Conservation (phyloP, 2,329 filamentous ascomycete species). For the Penicillium sumatraense region DNA sequence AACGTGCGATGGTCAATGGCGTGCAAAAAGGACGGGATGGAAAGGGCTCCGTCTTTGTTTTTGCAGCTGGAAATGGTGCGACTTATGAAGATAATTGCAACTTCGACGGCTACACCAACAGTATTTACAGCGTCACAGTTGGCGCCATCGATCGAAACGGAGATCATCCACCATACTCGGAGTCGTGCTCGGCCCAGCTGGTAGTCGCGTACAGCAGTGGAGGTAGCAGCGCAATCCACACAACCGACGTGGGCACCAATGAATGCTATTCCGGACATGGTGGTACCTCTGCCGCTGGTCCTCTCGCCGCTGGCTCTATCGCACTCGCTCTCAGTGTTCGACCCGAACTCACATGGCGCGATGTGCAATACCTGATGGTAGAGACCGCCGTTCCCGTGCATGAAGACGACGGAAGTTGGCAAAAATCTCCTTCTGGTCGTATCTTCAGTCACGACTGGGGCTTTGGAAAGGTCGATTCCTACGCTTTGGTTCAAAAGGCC, state of each 20-base stretch:
- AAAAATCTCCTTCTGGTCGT: constrained; percentile 77
- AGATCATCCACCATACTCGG: constrained; percentile 92
- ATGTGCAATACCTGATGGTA: constrained; percentile 89
- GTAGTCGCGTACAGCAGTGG: constrained; percentile 98
- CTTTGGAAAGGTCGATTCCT: constrained; percentile 93
- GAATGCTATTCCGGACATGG: constrained; percentile 82
- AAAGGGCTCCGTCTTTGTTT: constrained; percentile 90
- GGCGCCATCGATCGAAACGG: constrained; percentile 88
- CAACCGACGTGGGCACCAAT: constrained; percentile 87
- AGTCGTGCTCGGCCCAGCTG: constrained; percentile 91
- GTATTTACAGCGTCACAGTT: constrained; percentile 97
- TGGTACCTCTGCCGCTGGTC: constrained; percentile 93
- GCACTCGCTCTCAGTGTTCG: constrained; percentile 84
- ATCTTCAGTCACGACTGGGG: constrained; percentile 94
- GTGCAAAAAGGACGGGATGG: constrained; percentile 84
- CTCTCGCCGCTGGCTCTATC: constrained; percentile 88
- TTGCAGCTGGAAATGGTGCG: constrained; percentile 94
- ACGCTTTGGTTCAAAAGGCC: constrained; percentile 79
- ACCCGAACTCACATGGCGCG: constrained; percentile 88
- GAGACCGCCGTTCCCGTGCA: constrained; percentile 83
- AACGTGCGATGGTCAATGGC: constrained; percentile 87
- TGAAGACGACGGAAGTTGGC: constrained; percentile 75
- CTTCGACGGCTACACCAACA: constrained; percentile 99
- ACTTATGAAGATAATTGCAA: constrained; percentile 92
- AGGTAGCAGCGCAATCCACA: constrained; percentile 86